phyloP scores from a whole-genome alignment of 805 yeast genomes.

The Lipomyces starkeyi region DNA sequence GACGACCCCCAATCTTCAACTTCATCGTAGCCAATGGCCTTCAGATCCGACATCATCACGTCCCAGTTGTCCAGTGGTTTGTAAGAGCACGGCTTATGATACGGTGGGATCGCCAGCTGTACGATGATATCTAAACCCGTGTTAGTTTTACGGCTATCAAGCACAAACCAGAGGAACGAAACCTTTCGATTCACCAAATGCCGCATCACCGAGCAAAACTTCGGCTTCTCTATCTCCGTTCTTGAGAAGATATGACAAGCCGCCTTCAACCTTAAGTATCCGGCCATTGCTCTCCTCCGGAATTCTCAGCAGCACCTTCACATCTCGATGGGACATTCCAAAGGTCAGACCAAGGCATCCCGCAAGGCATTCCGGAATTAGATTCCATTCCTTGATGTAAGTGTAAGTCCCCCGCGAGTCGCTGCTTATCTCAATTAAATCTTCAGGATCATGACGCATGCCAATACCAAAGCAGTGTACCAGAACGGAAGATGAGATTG shows the following conservation, averaged over 20 bases:
- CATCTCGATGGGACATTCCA: constrained; percentile 30
- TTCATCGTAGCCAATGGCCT: constrained; percentile 13
- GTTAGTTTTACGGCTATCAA: neutral
- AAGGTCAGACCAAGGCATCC: constrained; percentile 35
- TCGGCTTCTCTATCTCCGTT: constrained; percentile 29
- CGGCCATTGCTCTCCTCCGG: constrained; percentile 26
- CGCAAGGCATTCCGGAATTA: constrained; percentile 24
- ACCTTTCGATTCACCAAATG: constrained; percentile 30
- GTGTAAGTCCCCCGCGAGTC: constrained; percentile 38
- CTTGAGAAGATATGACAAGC: constrained; percentile 12
- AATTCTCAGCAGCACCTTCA: constrained; percentile 25
- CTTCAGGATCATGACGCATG: constrained; percentile 35
- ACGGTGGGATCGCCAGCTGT: constrained; percentile 28
- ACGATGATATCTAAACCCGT: constrained; percentile 17
- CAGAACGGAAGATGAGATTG: constrained; percentile 9
- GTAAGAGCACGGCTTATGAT: neutral
- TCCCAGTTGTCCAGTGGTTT: constrained; percentile 30
- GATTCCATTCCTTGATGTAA: constrained; percentile 38
- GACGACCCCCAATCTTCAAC: neutral
- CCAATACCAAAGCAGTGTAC: constrained; percentile 41
- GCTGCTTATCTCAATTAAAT: constrained; percentile 25
- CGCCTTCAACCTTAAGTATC: constrained; percentile 28
- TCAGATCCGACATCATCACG: constrained; percentile 19
- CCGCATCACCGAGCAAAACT: constrained; percentile 25
- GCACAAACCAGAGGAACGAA: neutral